phyloP scores from a whole-genome alignment of 805 yeast species.

The Komagataella pseudopastoris region DNA sequence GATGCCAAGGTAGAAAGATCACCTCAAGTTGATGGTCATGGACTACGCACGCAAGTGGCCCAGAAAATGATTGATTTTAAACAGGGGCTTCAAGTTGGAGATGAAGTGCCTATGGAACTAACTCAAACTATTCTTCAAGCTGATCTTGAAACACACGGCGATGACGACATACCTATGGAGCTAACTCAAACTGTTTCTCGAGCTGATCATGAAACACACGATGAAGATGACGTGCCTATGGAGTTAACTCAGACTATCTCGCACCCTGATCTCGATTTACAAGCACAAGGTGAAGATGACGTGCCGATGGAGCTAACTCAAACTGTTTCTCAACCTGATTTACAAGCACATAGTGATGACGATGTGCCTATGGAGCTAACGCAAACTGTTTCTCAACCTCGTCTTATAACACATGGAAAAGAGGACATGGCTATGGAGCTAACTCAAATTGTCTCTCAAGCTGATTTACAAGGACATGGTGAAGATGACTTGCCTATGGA shows the following conservation, averaged over 20 bases:
- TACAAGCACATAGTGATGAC: background rate
- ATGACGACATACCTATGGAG: background rate
- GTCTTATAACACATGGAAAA: background rate
- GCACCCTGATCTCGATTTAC: background rate
- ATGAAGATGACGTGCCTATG: background rate
- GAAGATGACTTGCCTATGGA: background rate
- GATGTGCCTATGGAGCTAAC: background rate
- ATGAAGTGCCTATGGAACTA: constrained; percentile 12
- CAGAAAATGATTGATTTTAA: background rate
- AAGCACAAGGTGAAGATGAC: background rate
- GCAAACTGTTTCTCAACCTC: background rate
- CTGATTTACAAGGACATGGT: background rate
- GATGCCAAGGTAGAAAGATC: background rate
- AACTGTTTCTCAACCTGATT: background rate
- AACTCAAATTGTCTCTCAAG: background rate
- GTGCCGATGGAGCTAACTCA: background rate
- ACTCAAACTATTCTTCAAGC: constrained; percentile 7
- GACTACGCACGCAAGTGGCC: constrained; percentile 1
- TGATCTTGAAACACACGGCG: background rate
- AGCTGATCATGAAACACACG: background rate
- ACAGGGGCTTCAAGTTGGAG: constrained; percentile 2
- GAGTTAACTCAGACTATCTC: background rate
- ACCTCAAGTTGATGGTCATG: background rate
- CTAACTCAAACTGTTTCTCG: background rate
- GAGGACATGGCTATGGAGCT: background rate